Percentiles rank a stretch among this genome's conserved stretches.
phyloP scores from a whole-genome alignment of 2,329 filamentous ascomycete species.

The Exophiala mesophila region DNA sequence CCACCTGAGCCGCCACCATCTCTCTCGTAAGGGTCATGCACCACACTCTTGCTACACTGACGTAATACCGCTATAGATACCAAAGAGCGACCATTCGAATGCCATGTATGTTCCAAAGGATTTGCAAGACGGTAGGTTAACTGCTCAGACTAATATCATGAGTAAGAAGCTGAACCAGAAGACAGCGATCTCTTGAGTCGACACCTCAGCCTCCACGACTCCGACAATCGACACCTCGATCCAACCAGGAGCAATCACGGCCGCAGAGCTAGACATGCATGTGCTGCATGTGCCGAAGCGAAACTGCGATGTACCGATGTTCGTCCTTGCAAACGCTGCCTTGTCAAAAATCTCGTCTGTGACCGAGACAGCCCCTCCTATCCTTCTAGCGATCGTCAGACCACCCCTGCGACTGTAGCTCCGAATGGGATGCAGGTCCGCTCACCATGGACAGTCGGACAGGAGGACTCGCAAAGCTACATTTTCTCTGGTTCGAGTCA shows the following conservation, averaged over 20 bases:
- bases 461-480: not conserved
- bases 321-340: slow-evolving; percentile 2
- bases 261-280: not conserved
- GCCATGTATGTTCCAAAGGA: slow-evolving; percentile 12
- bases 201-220: slow-evolving; percentile 2
- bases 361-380: not conserved
- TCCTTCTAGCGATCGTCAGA: not conserved
- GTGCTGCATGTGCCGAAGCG: not conserved
- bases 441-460: not conserved
- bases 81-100: slow-evolving; percentile 26
- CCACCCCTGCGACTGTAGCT: too few relatives aligned
- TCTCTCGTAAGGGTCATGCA: slow-evolving; percentile 34
- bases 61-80: slow-evolving; percentile 2
- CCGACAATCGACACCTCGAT: not conserved
- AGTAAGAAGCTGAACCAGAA: not conserved
- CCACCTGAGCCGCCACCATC: slow-evolving; percentile 50
- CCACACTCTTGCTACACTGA: not conserved
- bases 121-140: slow-evolving; percentile 13
- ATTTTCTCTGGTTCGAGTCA: not conserved
- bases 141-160: not conserved
- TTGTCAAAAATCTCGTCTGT: not conserved
- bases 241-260: not conserved
- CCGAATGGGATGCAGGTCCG: not conserved
- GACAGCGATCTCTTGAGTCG: slow-evolving; percentile 13
- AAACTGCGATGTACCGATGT: not conserved